A percentile compares a stretch with the other conserved stretches of the same genome.
These are phyloP conservation scores for Phytopythium sindhum DNA, from an alignment of 352 stramenopile species.

Conservation along the genomic window DNA sequence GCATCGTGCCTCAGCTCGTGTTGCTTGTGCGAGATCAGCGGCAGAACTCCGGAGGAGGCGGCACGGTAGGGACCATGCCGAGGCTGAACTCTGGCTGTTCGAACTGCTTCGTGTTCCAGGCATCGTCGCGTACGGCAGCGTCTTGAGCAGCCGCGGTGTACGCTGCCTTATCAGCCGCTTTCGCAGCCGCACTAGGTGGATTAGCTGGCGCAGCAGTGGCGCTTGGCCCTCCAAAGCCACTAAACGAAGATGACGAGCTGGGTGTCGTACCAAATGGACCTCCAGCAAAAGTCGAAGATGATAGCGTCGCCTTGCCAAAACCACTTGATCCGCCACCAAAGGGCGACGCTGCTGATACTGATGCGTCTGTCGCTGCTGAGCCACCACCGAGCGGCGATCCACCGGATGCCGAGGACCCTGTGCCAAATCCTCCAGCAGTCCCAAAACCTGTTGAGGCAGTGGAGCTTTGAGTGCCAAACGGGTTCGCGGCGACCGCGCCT, in stretches of 20 bases:
- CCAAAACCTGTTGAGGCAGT: neutral
- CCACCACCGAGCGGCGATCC: slow-evolving; percentile 21
- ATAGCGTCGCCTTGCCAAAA: slow-evolving; percentile 20
- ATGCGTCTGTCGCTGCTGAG: neutral
- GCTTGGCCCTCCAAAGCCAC: slow-evolving; percentile 1
- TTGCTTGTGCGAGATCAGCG: slow-evolving; percentile 8
- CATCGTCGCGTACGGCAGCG: slow-evolving; percentile 42
- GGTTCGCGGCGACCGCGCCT: neutral
- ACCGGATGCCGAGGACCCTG: neutral
- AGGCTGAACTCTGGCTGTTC: slow-evolving; percentile 44
- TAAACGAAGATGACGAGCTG: slow-evolving; percentile 8
- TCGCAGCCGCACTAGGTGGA: neutral
- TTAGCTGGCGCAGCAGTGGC: neutral
- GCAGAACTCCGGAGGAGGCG: slow-evolving; percentile 53
- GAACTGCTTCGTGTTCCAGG: slow-evolving; percentile 66
- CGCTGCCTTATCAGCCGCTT: slow-evolving; percentile 6
- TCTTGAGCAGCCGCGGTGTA: slow-evolving; percentile 12
- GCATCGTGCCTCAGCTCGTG: neutral
- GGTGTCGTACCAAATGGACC: neutral
- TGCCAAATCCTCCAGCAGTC: neutral
- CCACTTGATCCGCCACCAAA: slow-evolving; percentile 27
- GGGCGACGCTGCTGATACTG: slow-evolving; percentile 14
- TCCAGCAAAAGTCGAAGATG: neutral
- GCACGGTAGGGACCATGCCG: slow-evolving; percentile 58
- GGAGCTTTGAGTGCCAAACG: slow-evolving; percentile 4